Evolutionary conservation across 2,329 filamentous ascomycete species (phyloP).

Genomic region (Clarireedia monteithiana): DNA sequence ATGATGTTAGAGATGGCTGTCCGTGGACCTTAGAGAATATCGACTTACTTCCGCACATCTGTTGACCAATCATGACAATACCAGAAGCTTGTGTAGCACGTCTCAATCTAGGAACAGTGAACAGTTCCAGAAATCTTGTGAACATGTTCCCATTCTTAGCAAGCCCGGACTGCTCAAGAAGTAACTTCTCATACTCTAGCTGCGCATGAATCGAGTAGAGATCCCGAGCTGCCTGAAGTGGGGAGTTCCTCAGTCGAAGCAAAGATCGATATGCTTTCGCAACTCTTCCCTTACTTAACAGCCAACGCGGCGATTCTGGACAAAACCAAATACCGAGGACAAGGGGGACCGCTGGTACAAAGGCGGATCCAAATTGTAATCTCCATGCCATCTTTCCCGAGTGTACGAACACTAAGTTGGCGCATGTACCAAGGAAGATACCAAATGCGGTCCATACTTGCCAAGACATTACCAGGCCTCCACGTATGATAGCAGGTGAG

Average conservation of each 20-base stretch:
- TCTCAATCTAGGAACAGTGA: conserved; percentile 61
- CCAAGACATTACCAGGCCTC: conserved; percentile 48
- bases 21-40: conserved; percentile 25
- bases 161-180: conserved; percentile 32
- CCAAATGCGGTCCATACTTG: conserved; percentile 49
- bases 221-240: conserved; percentile 54
- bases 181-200: conserved; percentile 36
- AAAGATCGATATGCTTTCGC: conserved; percentile 48
- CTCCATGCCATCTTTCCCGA: conserved; percentile 54
- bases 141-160: conserved; percentile 38
- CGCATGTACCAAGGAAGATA: conserved; percentile 58
- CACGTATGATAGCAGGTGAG: conserved; percentile 44
- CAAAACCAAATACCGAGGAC: conserved; percentile 50
- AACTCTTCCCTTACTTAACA: conserved; percentile 52
- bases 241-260: conserved; percentile 46
- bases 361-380: conserved; percentile 55
- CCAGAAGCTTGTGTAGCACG: conserved; percentile 70
- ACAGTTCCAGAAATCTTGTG: conserved; percentile 55
- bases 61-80: conserved; percentile 51
- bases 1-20: not conserved
- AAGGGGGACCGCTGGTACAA: conserved; percentile 56
- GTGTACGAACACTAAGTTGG: conserved; percentile 56
- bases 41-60: conserved; percentile 21
- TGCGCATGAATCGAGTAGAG: conserved; percentile 52
- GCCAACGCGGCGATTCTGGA: conserved; percentile 59